Evolutionary conservation across 2,329 filamentous ascomycete species (phyloP), one percentile per base, ranked within the genome.

Genomic region (Cladosporium velox): DNA sequence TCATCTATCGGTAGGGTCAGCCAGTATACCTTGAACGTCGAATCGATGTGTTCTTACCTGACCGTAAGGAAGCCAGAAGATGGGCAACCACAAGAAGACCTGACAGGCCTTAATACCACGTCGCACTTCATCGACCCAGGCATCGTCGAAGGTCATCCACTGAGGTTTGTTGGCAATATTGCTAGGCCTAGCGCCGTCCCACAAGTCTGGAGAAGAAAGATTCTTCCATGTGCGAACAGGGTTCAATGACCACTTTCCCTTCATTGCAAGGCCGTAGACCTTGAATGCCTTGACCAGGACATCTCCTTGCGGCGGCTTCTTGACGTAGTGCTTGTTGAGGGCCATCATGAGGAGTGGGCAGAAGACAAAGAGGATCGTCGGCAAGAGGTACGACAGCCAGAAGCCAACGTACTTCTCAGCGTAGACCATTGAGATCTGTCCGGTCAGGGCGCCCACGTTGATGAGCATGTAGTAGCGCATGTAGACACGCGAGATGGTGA

Each of bases 81-180:
- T 74, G 0, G 81, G 81, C 64, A 80, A 78, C 73, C 80, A 83
- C 57, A 78, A 80, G 72, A 80, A 82, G 28, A 80, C 67, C 74
- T 76, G 59, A 82, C 90, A 92, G 15, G 89, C 90, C 74, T 82
- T 74, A 15, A 88, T 75, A 2, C 85, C 85, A 54, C 88, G 87
- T 79, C 89, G 89, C 59, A 92, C 80, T 74, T 92, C 90, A 3
- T 91, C 88, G 58, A 92, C 81, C 70, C 92, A 92, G 70, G 87
- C 86, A 71, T 94, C 91, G 68, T 94, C 91, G 71, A 92, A 93
- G 52, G 67, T 69, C 89, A 93, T 93, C 90, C 90, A 93, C 0
- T 65, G 49, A 0, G 90, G 90, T 64, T 88, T 87, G 1, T 76
- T 77, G 44, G 70, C 68, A 41, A 75, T 70, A 65, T 70, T 70